Percentiles rank a stretch among this genome's conserved stretches.
Evolutionary conservation across 225 moss, liverwort and hornwort genomes (phyloP).

Genomic region (Ulota crispa): DNA sequence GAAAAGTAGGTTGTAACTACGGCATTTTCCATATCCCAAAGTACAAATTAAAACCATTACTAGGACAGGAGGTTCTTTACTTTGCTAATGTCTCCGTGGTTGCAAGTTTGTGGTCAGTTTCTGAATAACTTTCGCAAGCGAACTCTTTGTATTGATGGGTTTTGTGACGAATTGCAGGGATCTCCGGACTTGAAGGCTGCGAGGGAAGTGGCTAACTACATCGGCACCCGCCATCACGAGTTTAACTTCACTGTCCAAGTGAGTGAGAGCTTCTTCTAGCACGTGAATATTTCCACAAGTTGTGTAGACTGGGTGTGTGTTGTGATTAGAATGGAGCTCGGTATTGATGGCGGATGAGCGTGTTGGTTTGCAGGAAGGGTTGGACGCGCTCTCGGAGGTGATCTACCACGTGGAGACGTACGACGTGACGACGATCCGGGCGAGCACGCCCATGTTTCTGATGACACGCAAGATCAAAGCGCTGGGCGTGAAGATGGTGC

Average conservation of each 20-base stretch:
- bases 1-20: too few relatives aligned
- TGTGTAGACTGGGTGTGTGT: neutral
- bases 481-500: constrained; percentile 88
- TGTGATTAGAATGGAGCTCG: too few relatives aligned
- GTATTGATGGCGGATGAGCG: neutral
- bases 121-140: too few relatives aligned
- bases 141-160: too few relatives aligned
- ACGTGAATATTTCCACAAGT: neutral
- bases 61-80: too few relatives aligned
- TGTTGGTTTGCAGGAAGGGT: constrained; percentile 59
- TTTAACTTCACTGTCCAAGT: constrained; percentile 88
- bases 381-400: constrained; percentile 79
- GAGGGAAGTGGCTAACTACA: constrained; percentile 71
- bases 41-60: too few relatives aligned
- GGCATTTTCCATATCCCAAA: too few relatives aligned
- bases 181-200: constrained; percentile 86
- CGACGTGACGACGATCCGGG: constrained; percentile 82
- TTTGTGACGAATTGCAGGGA: constrained; percentile 37
- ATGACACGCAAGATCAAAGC: constrained; percentile 95
- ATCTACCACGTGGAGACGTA: constrained; percentile 91
- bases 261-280: constrained; percentile 25
- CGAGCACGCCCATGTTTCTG: constrained; percentile 89
- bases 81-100: too few relatives aligned
- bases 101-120: too few relatives aligned
- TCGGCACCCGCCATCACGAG: constrained; percentile 76